phyloP scores from a whole-genome alignment of 148 eudicot genomes.

The Dysphania ambrosioides region DNA sequence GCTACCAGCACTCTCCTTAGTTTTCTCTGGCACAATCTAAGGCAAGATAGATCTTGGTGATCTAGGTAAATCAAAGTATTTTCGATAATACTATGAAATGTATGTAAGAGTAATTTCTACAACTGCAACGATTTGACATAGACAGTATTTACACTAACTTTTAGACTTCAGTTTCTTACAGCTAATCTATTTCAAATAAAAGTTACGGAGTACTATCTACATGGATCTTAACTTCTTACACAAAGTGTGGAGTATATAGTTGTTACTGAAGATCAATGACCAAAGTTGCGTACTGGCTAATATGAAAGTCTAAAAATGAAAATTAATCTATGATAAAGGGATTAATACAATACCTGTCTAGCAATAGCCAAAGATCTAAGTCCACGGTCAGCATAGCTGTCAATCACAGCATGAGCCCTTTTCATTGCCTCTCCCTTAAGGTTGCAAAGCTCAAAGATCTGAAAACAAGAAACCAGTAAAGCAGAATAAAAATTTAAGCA shows the following conservation, averaged over 20 bases:
- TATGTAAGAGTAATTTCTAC: background rate
- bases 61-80: background rate
- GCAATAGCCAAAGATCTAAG: conserved; percentile 86
- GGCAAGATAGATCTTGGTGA: background rate
- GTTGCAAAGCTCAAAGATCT: conserved; percentile 82
- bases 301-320: too few relatives aligned
- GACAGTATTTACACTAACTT: too few relatives aligned
- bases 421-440: conserved; percentile 58
- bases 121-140: too few relatives aligned
- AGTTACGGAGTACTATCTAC: too few relatives aligned
- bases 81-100: background rate
- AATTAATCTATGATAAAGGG: too few relatives aligned
- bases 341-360: conserved; percentile 45
- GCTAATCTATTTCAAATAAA: too few relatives aligned
- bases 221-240: too few relatives aligned
- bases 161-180: too few relatives aligned
- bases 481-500: background rate
- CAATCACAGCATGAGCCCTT: conserved; percentile 62
- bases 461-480: background rate
- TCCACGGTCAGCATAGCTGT: conserved; percentile 74
- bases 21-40: conserved; percentile 70
- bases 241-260: too few relatives aligned
- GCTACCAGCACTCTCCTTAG: conserved; percentile 65
- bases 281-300: too few relatives aligned
- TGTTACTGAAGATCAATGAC: too few relatives aligned